A percentile compares a stretch with the other conserved stretches of the same genome.
These are phyloP conservation scores for Paramecium octaurelia DNA, from an alignment of 73 alveolate genomes.

Conservation along the genomic window DNA sequence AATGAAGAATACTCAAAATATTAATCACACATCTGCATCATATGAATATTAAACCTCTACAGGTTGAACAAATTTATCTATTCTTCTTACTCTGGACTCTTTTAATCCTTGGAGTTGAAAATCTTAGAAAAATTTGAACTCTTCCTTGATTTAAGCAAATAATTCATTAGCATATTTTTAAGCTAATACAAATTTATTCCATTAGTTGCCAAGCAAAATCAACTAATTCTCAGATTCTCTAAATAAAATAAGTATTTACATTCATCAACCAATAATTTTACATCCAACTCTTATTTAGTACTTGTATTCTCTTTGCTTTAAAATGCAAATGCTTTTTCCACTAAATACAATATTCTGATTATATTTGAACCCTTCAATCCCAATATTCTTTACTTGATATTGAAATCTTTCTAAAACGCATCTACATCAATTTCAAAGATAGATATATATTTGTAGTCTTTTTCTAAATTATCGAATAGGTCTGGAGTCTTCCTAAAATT, in stretches of 20 bases:
- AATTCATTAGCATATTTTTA: constrained; percentile 48
- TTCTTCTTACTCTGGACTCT: constrained; percentile 45
- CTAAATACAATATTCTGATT: not conserved
- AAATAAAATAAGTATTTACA: not conserved
- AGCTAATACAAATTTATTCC: constrained; percentile 14
- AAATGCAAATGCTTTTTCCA: constrained; percentile 34
- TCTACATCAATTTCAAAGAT: constrained; percentile 47
- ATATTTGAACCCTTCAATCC: constrained; percentile 42
- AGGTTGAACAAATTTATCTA: not conserved
- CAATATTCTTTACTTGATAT: not conserved
- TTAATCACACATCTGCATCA: constrained; percentile 14
- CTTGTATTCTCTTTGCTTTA: not conserved
- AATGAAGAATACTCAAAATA: not conserved
- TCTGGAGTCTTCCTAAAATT: not conserved
- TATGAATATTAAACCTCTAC: constrained; percentile 10
- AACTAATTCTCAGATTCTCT: constrained; percentile 23
- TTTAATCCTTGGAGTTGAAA: not conserved
- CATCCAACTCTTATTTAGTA: not conserved
- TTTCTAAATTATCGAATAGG: not conserved
- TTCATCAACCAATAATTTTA: not conserved
- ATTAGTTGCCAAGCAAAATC: not conserved
- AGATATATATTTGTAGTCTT: constrained; percentile 5
- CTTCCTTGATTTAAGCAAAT: constrained; percentile 38
- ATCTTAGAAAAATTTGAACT: constrained; percentile 36
- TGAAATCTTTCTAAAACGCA: not conserved